Conservation (phyloP, 2,329 filamentous ascomycete species). For the Hymenoscyphus infarciens region DNA sequence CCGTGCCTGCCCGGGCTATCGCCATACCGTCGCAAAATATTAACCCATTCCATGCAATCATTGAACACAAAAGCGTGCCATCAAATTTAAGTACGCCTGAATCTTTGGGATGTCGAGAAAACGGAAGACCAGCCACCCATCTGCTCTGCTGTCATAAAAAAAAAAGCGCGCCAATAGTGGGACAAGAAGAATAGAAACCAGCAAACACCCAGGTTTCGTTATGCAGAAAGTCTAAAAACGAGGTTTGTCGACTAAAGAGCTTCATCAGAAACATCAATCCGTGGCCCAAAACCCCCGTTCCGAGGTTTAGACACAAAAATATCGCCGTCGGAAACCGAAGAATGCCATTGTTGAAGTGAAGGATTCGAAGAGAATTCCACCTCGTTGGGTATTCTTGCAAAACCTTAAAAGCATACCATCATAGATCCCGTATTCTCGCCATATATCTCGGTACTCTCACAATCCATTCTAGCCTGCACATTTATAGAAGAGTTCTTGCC, state of each 20-base stretch:
- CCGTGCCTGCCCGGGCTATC: slow-evolving; percentile 32
- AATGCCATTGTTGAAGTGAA: slow-evolving; percentile 21
- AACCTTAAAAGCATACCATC: slow-evolving; percentile 35
- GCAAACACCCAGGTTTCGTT: slow-evolving; percentile 31
- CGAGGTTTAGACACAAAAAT: slow-evolving; percentile 23
- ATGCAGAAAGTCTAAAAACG: slow-evolving; percentile 36
- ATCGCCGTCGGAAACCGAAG: slow-evolving; percentile 23
- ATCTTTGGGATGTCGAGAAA: slow-evolving; percentile 34
- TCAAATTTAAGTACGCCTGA: slow-evolving; percentile 36
- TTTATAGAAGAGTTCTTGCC: slow-evolving; percentile 29
- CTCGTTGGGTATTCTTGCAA: slow-evolving; percentile 34
- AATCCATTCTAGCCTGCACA: slow-evolving; percentile 29
- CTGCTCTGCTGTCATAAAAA: slow-evolving; percentile 28
- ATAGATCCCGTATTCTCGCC: slow-evolving; percentile 32
- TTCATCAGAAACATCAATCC: slow-evolving; percentile 27
- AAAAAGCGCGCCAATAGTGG: slow-evolving; percentile 29
- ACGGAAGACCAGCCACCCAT: slow-evolving; percentile 35
- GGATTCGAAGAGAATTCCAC: slow-evolving; percentile 25
- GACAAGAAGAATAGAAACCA: slow-evolving; percentile 36
- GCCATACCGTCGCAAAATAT: slow-evolving; percentile 31
- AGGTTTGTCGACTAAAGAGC: slow-evolving; percentile 28
- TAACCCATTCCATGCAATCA: slow-evolving; percentile 36
- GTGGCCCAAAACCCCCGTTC: slow-evolving; percentile 22
- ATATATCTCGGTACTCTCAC: slow-evolving; percentile 32
- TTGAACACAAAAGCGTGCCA: slow-evolving; percentile 33